Conservation (phyloP, 208 protist genomes). For the Endotrypanum monterogeii region DNA sequence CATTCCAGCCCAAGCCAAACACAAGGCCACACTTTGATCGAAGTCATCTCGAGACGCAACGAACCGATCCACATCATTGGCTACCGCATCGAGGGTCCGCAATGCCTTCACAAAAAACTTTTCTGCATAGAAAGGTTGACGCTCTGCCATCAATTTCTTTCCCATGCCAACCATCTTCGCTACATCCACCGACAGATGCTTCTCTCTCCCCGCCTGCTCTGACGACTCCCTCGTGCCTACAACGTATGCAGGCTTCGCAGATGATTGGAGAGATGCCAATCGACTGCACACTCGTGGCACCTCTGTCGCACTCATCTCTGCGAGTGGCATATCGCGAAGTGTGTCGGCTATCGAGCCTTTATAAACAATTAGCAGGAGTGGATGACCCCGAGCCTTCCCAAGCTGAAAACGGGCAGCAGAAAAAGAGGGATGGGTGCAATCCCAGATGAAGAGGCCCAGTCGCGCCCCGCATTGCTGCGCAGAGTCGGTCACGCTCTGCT, state of each 20-base stretch:
- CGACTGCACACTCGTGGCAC: conserved; percentile 58
- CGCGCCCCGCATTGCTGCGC: conserved; percentile 17
- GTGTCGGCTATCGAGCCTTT: conserved; percentile 59
- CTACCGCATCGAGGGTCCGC: conserved; percentile 59
- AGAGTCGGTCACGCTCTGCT: conserved; percentile 31
- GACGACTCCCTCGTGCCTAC: conserved; percentile 3
- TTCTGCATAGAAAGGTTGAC: conserved; percentile 71
- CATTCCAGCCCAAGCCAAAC: conserved; percentile 66
- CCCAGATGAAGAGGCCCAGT: conserved; percentile 65
- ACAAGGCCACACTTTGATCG: conserved; percentile 62
- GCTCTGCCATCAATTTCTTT: conserved; percentile 51
- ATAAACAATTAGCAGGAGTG: conserved; percentile 67
- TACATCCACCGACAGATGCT: conserved; percentile 68
- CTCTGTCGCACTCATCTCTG: conserved; percentile 22
- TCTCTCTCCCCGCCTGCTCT: not conserved
- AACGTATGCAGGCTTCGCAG: conserved; percentile 33
- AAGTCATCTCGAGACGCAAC: conserved; percentile 31
- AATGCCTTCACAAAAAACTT: conserved; percentile 83
- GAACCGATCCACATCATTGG: conserved; percentile 34
- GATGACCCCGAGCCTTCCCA: conserved; percentile 47
- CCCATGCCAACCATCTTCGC: conserved; percentile 69
- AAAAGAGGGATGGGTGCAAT: conserved; percentile 63
- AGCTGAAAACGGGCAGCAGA: conserved; percentile 56
- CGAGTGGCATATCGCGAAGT: conserved; percentile 36
- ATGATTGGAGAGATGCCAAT: conserved; percentile 55